Evolutionary conservation across 768 basidiomycete genomes (phyloP), one percentile per base, ranked within the genome.

Genomic region (Rhizopogon roseolus): DNA sequence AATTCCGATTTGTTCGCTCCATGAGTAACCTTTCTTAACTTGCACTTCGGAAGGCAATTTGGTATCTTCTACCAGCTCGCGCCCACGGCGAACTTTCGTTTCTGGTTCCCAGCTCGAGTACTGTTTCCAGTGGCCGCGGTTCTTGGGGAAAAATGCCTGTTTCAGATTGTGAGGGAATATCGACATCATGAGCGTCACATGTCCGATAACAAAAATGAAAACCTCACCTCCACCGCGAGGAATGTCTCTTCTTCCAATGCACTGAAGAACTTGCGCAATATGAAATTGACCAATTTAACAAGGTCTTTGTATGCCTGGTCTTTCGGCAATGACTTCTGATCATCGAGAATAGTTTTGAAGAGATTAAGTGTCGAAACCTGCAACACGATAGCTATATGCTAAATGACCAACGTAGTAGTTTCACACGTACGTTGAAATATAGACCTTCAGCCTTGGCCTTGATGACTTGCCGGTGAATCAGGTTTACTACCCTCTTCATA

Each of bases 251-350:
- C 84, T 50, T 82, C 80, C 45, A 93, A 77, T 6, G 85, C 81
- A 68, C 97, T 98, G 84, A 99, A 98, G 77, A 98, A 98, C 65
- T 88, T 85, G 25, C 91, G 84, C 54, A 98, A 77, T 56, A 98
- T 77, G 71, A 81, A 99, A 62, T 85, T 89, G 73, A 98, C 85
- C 36, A 98, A 72, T 52, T 81, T 79, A 52, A 91, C 67, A 45
- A 98, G 82, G 70, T 98, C 97, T 61, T 88, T 88, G 74, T 81
- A 78, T 1, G 91, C 77, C 57, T 85, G 85, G 46, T 89, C 86
- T 50, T 81, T 83, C 53, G 94, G 92, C 53, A 93, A 75, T 10
- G 85, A 80, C 61, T 82, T 81, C 66, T 90, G 84, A 65, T 93
- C 88, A 55, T 86, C 85, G 45, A 98, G 73, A 59, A 98, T 88